Evolutionary conservation across 805 yeast genomes (phyloP), one percentile per base, ranked within the genome.

Genomic region (Candida maris): DNA sequence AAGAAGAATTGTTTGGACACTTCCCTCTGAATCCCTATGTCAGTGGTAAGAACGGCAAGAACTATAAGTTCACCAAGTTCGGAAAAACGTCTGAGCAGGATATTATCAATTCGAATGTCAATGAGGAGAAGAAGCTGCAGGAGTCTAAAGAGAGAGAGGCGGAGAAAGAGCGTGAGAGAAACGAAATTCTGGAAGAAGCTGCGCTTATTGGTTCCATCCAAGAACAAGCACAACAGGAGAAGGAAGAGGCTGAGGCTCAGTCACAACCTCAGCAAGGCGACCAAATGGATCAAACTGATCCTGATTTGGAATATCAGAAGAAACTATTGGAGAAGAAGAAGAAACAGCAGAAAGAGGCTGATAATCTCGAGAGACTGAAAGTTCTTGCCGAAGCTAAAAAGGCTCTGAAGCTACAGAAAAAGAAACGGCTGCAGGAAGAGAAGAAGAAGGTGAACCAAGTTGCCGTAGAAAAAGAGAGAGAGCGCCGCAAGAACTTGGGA

Each of bases 351-450:
- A 48, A 46, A 14, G 37, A 57, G 41, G 48, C 36, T 12, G 40
- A 42, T 9, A 64, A 63, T 48, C 43, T 59, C 27, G 60, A 58
- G 34, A 53, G 55, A 18, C 38, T 57, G 48, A 59, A 49, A 54
- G 58, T 45, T 38, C 38, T 41, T 37, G 57, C 51, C 22, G 58
- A 49, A 29, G 48, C 45, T 14, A 52, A 43, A 45, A 52, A 38
- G 42, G 39, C 38, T 43, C 49, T 51, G 53, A 49, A 47, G 30
- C 12, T 42, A 15, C 43, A 37, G 12, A 45, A 43, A 31, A 17
- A 42, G 32, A 41, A 30, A 42, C 47, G 42, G 37, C 39, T 27
- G 37, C 47, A 45, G 33, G 49, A 48, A 26, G 49, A 48, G 32
- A 39, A 39, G 35, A 44, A 45, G 26, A 47, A 36, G 39, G 28